Evolutionary conservation across 495 filamentous ascomycete species (phyloP).

Genomic region (Tuber brumale): DNA sequence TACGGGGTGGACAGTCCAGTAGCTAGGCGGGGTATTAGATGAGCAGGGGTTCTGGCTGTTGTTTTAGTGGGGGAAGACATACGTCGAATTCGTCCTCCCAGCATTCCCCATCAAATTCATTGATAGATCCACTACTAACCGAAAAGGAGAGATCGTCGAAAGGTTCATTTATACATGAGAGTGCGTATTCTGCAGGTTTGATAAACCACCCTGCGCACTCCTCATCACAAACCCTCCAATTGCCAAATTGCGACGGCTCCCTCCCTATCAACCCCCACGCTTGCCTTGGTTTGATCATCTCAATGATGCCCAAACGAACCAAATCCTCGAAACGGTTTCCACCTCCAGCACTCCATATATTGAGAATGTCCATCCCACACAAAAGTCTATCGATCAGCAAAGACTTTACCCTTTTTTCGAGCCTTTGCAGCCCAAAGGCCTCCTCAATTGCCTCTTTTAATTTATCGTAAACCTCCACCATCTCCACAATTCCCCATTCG

Average conservation of each 20-base stretch:
- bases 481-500: conserved; percentile 25
- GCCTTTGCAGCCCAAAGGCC: conserved; percentile 8
- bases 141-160: neutral
- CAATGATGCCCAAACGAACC: neutral
- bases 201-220: neutral
- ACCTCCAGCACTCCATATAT: neutral
- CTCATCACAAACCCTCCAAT: neutral
- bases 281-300: neutral
- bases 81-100: neutral
- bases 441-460: conserved; percentile 11
- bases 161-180: neutral
- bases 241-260: neutral
- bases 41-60: neutral
- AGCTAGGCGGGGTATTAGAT: neutral
- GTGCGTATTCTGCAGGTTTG: neutral
- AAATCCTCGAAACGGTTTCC: neutral
- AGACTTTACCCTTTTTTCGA: conserved; percentile 3
- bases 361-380: conserved; percentile 17
- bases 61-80: neutral
- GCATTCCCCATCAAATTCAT: neutral
- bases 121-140: neutral
- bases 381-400: conserved; percentile 17
- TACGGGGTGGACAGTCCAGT: neutral
- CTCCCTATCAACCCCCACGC: neutral
- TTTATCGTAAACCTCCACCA: conserved; percentile 23